Percentiles rank a stretch among this genome's conserved stretches.
Conservation (phyloP, 768 basidiomycete species). For the Leccinum uliginosum region DNA sequence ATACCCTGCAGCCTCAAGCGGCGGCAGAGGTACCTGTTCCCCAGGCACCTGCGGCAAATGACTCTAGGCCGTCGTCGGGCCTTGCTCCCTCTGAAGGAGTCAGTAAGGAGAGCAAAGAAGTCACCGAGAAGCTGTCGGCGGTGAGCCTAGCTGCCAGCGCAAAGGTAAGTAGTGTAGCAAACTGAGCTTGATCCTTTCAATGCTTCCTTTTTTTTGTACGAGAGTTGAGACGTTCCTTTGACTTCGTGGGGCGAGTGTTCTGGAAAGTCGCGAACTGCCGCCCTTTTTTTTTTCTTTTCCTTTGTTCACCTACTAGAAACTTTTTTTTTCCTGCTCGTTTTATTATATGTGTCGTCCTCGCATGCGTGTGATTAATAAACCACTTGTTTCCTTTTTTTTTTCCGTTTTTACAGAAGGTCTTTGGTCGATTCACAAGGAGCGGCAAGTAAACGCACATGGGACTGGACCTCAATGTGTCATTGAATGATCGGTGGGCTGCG, state of each 20-base stretch:
- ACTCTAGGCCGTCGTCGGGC: not conserved
- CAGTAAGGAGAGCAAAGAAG: constrained; percentile 20
- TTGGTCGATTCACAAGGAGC: constrained; percentile 20
- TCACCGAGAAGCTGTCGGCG: constrained; percentile 24
- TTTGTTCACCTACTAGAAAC: constrained; percentile 1
- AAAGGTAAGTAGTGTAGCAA: constrained; percentile 25
- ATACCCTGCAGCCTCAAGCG: not conserved
- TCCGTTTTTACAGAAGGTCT: constrained; percentile 26
- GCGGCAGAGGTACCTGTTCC: not conserved
- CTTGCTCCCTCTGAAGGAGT: constrained; percentile 5
- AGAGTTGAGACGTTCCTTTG: not conserved
- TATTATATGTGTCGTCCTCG: constrained; percentile 1
- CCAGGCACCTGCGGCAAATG: constrained; percentile 3
- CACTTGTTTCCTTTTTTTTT: not conserved
- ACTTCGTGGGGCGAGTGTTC: constrained; percentile 1
- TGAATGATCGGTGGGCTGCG: not conserved
- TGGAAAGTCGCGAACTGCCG: not conserved
- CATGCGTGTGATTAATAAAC: constrained; percentile 24
- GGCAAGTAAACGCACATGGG: constrained; percentile 20
- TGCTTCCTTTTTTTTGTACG: not conserved
- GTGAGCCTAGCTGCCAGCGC: constrained; percentile 28
- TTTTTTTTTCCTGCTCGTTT: not conserved
- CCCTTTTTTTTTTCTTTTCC: not conserved
- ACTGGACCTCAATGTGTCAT: not conserved
- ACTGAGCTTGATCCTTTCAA: constrained; percentile 12